Evolutionary conservation across 352 stramenopile genomes (phyloP).

Genomic region (Pythium dissotocum): DNA sequence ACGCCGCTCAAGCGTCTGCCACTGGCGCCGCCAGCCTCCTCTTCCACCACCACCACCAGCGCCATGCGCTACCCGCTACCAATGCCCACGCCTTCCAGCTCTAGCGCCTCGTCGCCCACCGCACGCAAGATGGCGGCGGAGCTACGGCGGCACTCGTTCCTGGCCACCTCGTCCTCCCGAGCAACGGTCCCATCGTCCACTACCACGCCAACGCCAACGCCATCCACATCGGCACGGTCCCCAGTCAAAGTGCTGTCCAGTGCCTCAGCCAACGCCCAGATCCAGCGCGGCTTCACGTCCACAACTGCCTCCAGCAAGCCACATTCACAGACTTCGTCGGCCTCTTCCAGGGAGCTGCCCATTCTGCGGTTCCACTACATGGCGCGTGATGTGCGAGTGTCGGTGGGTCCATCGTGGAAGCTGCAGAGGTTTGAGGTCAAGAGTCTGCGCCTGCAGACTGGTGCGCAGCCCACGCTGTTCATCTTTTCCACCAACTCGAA

Average conservation of each 20-base stretch:
- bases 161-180: slow-evolving; percentile 6
- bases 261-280: background rate
- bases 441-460: slow-evolving; percentile 42
- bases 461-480: slow-evolving; percentile 28
- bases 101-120: slow-evolving; percentile 1
- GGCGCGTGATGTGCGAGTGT: slow-evolving; percentile 43
- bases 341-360: slow-evolving; percentile 31
- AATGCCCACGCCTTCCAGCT: slow-evolving; percentile 11
- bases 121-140: slow-evolving; percentile 25
- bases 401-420: slow-evolving; percentile 47
- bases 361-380: slow-evolving; percentile 54
- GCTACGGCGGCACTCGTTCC: slow-evolving; percentile 26
- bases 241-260: slow-evolving; percentile 23
- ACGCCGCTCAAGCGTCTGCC: slow-evolving; percentile 7
- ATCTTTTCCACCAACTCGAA: slow-evolving; percentile 26
- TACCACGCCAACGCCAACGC: background rate
- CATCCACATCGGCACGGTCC: slow-evolving; percentile 2
- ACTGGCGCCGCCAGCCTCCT: slow-evolving; percentile 3
- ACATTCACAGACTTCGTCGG: slow-evolving; percentile 3
- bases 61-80: slow-evolving; percentile 15
- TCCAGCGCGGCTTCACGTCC: slow-evolving; percentile 7
- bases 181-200: background rate
- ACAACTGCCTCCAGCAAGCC: slow-evolving; percentile 5
- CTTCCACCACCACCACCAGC: background rate
- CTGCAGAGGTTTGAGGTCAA: slow-evolving; percentile 49